Evolutionary conservation across 129 eudicot genomes (phyloP), one percentile per base, ranked within the genome.

Genomic region (Artemisia annua): DNA sequence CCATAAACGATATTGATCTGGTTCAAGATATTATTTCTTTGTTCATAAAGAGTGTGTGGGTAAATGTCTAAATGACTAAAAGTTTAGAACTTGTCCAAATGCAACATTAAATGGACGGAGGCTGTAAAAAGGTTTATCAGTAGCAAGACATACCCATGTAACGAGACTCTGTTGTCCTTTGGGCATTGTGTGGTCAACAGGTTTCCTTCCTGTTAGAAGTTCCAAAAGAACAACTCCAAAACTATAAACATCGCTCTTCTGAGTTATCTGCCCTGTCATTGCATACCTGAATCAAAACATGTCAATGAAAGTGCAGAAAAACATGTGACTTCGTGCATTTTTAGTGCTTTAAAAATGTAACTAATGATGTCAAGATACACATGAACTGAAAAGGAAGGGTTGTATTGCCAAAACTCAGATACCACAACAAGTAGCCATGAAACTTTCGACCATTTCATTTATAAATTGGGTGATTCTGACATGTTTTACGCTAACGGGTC

Each of bases 141-240:
- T 48, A 39, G 49, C 26, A 67, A 65, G 62, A 72, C 80, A 0
- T 44, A 90, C 96, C 96, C 96, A 90, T 57, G 96, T 90, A 79
- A 90, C 96, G 71, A 90, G 90, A 87, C 96, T 90, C 48, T 90
- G 96, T 72, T 90, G 93, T 46, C 96, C 96, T 85, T 90, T 87
- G 11, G 96, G 96, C 96, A 90, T 87, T 65, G 96, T 90, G 76
- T 90, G 94, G 79, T 90, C 96, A 30, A 90, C 96, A 17, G 96
- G 94, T 74, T 87, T 90, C 71, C 96, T 87, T 64, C 96, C 96
- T 2, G 96, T 90, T 70, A 90, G 82, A 61, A 90, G 91, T 74
- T 87, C 96, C 20, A 90, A 44, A 62, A 90, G 94, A 80, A 90
- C 91, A 18, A 87, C 94, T 15, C 94, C 96, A 56, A 87, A 90